Evolutionary conservation across 1,284 basidiomycete species (phyloP).

Genomic region (Takashimella koratensis): DNA sequence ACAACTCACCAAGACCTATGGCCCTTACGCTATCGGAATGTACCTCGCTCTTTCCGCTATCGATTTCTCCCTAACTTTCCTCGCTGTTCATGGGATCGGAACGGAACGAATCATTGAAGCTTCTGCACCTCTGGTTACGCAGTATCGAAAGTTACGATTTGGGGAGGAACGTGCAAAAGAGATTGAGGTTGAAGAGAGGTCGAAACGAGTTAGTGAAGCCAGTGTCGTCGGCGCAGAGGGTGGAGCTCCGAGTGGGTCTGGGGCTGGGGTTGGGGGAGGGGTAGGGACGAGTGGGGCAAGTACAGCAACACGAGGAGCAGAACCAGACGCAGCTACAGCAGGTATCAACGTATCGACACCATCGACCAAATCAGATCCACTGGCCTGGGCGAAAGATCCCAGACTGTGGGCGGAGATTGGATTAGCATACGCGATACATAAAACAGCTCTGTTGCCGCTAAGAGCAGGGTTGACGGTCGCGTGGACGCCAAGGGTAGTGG

Average conservation of each 20-base stretch:
- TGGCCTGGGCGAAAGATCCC: not conserved
- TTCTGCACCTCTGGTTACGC: constrained; percentile 58
- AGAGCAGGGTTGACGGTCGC: constrained; percentile 84
- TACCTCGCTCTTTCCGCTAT: constrained; percentile 67
- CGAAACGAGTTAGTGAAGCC: no score
- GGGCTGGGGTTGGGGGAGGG: no score
- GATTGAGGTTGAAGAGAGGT: constrained; percentile 18
- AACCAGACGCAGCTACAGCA: constrained; percentile 66
- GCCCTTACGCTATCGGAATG: constrained; percentile 86
- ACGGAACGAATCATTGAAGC: constrained; percentile 79
- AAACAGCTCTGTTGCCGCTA: constrained; percentile 87
- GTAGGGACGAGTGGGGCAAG: constrained; percentile 41
- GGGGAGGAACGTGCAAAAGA: constrained; percentile 26
- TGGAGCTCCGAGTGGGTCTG: no score
- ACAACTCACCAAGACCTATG: constrained; percentile 83
- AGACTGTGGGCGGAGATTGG: constrained; percentile 80
- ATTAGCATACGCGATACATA: constrained; percentile 93
- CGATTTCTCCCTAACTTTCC: constrained; percentile 80
- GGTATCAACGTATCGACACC: no score
- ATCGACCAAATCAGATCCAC: no score
- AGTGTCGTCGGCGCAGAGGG: no score
- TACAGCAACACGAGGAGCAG: constrained; percentile 54
- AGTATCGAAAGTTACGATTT: constrained; percentile 34
- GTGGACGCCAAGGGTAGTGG: constrained; percentile 77
- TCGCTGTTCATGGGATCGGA: constrained; percentile 78